Evolutionary conservation across 257 asterid species (phyloP), one percentile per base, ranked within the genome.

Genomic region (Datura wrightii): DNA sequence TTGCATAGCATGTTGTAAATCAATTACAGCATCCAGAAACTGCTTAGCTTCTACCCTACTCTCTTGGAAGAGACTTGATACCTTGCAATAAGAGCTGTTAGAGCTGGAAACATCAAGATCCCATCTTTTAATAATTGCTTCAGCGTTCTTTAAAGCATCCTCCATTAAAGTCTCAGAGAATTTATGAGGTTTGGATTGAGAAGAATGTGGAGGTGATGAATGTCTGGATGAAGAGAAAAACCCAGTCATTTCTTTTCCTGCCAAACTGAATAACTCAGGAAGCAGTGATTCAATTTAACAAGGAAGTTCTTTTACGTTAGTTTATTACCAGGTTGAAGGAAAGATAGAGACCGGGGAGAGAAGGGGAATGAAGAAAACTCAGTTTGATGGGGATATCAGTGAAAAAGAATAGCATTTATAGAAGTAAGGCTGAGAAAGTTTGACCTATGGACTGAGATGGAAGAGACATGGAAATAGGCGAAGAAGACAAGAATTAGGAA

Each of bases 1-100:
- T 54, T 89, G 94, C 99, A 95, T 95, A 2, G 95, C 89, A 48
- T 83, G 72, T 87, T 89, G 90, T 84, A 94, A 67, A 42, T 89
- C 90, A 53, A 18, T 53, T 6, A 95, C 92, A 1, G 95, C 89
- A 3, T 89, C 88, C 13, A 95, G 71, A 63, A 92, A 89, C 13
- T 83, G 82, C 34, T 79, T 85, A 9, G 91, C 93, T 24, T 94
- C 94, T 8, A 14, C 83, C 5, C 91, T 44, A 24, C 87, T 87
- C 5, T 87, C 87, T 4, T 56, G 85, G 84, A 93, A 94, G 3
- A 92, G 83, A 0, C 86, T 70, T 0, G 92, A 24, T 24, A 24
- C 31, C 31, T 24, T 24, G 31, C 31, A 24, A 24, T 24, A 24
- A 24, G 31, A 60, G 69, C 80, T 80, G 76, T 86, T 74, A 1